Conservation (phyloP, 2,329 filamentous ascomycete species). For the Ascochyta koolunga region DNA sequence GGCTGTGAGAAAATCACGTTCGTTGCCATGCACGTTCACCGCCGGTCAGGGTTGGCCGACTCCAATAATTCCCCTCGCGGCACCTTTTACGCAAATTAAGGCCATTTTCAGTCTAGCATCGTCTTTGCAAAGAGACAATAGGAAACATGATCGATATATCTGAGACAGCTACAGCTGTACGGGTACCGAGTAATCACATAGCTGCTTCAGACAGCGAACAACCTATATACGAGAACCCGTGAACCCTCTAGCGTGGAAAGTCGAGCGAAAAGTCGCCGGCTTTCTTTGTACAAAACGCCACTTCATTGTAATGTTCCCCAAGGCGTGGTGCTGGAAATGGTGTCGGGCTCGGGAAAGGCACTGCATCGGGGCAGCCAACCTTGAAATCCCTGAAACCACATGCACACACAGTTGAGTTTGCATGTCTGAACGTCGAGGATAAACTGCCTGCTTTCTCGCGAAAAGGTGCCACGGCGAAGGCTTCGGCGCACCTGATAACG, state of each 20-base stretch:
- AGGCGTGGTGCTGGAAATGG: slow-evolving; percentile 4
- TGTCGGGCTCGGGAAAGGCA: not conserved
- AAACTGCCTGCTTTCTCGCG: slow-evolving; percentile 1
- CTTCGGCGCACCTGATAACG: slow-evolving; percentile 8
- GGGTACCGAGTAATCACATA: slow-evolving; percentile 11
- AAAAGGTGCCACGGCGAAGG: not conserved
- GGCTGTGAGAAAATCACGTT: slow-evolving; percentile 16
- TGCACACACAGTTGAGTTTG: not conserved
- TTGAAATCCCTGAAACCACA: slow-evolving; percentile 3
- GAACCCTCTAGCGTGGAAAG: not conserved
- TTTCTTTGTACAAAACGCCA: not conserved
- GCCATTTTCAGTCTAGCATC: slow-evolving; percentile 19
- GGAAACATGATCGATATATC: slow-evolving; percentile 21
- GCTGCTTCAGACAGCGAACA: slow-evolving; percentile 18
- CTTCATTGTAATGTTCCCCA: slow-evolving; percentile 2
- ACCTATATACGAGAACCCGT: not conserved
- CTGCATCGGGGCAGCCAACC: slow-evolving; percentile 5
- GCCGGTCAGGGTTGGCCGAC: slow-evolving; percentile 5
- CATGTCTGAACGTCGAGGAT: slow-evolving; percentile 9
- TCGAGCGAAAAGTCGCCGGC: not conserved
- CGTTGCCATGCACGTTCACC: slow-evolving; percentile 17
- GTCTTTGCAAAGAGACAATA: slow-evolving; percentile 20
- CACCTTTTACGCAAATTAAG: slow-evolving; percentile 21
- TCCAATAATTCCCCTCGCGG: slow-evolving; percentile 19
- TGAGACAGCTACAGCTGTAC: slow-evolving; percentile 30